phyloP scores from a whole-genome alignment of 345 rosid species.

The Eucalyptus leucophloia region DNA sequence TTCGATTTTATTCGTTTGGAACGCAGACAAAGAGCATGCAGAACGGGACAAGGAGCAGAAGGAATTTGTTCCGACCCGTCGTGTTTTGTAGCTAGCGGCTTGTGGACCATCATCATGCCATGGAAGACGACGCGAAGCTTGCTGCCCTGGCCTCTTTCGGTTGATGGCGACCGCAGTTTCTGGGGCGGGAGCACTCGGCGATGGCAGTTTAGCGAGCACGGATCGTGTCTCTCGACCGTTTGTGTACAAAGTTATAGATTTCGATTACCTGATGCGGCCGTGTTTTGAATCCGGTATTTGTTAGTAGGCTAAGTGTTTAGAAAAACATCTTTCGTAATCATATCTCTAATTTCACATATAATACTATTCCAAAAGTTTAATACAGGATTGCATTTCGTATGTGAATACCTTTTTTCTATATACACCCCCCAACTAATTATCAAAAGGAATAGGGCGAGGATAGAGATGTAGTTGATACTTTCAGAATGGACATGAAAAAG shows the following conservation, averaged over 20 bases:
- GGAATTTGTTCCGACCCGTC: conserved; percentile 9
- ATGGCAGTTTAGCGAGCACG: neutral
- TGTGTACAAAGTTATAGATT: neutral
- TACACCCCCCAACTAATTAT: neutral
- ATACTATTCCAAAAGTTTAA: neutral
- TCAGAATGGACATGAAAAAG: neutral
- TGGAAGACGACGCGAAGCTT: neutral
- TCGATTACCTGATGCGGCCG: neutral
- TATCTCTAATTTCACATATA: neutral
- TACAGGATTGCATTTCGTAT: neutral
- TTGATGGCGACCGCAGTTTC: neutral
- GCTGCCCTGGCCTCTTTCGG: neutral
- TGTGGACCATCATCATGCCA: neutral
- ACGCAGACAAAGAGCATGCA: neutral
- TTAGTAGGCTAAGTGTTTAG: neutral
- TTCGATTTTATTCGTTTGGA: neutral
- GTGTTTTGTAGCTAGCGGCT: neutral
- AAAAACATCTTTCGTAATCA: neutral
- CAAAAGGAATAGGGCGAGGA: neutral
- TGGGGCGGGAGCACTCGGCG: neutral
- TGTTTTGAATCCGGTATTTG: neutral
- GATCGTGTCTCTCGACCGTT: neutral
- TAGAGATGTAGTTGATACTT: neutral
- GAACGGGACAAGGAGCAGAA: conserved; percentile 11
- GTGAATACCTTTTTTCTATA: neutral